Base-by-base conservation (phyloP, 352 stramenopile genomes). In the Sclerospora graminicola region DNA sequence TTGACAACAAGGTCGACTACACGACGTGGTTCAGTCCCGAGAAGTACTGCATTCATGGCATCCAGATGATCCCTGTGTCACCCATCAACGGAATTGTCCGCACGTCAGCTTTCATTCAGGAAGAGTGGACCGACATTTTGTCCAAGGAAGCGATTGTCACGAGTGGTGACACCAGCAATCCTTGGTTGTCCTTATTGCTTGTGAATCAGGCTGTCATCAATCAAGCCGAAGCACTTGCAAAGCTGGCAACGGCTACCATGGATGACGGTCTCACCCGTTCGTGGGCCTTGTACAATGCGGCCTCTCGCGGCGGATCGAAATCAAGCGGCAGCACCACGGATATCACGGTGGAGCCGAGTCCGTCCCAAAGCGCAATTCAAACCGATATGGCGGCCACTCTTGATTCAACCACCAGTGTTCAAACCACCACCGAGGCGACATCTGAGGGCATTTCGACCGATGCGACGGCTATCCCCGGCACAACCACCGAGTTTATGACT, bases 1-100 rank as follows among this genome's bases (percentile, higher is more conserved):
- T 80, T 36, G 75, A 88, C 49, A 84, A 88, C 60, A 88, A 88
- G 57, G 66, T 33, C 8, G 65, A 82, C 61, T 89, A 89, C 48
- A 51, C 76, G 32, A 84, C 72, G 36, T 88, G 72, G 72, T 88
- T 88, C 58, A 84, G 72, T 26, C 35, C 69, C n/a, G 72, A 85
- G 38, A 82, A 79, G 47, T 72, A 84, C 54, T 81, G 63, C 41
- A 88, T 88, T 51, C 76, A 88, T 43, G 76, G 76, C 33, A 88
- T 88, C 39, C 76, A 88, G 48, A 88, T 88, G 76, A 76, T 87
- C 44, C 75, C 68, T 0, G 69, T 86, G 29, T 84, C 69, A 5
- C 78, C 78, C 9, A 81, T 87, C 48, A 86, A 78, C 37, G 74
- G 78, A 21, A 53, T 83, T 19, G 72, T 77, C 23, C 78, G 78